phyloP scores from a whole-genome alignment of 2,329 filamentous ascomycete genomes.

The Cladophialophora exuberans region DNA sequence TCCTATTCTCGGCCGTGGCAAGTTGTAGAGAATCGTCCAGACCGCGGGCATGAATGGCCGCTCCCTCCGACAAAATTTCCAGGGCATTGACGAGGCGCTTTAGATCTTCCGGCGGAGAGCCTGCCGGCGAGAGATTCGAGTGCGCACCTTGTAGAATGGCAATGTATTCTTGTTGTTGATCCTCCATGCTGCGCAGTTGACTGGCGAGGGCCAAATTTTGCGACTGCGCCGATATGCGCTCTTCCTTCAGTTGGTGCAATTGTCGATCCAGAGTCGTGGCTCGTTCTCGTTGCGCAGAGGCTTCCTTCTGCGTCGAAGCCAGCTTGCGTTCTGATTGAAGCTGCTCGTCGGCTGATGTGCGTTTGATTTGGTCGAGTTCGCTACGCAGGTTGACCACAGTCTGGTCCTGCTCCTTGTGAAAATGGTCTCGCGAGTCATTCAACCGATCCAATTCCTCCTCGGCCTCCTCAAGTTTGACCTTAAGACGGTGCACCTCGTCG shows the following conservation, averaged over 20 bases:
- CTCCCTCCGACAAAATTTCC: slow-evolving; percentile 59
- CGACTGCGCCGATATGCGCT: slow-evolving; percentile 41
- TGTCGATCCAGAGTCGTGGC: slow-evolving; percentile 63
- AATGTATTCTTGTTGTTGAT: slow-evolving; percentile 56
- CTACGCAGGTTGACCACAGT: slow-evolving; percentile 69
- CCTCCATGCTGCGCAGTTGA: slow-evolving; percentile 56
- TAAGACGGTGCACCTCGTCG: slow-evolving; percentile 75
- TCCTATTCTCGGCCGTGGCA: slow-evolving; percentile 66
- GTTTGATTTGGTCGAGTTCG: slow-evolving; percentile 61
- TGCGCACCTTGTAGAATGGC: slow-evolving; percentile 63
- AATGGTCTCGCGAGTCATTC: slow-evolving; percentile 79
- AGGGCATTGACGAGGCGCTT: slow-evolving; percentile 64
- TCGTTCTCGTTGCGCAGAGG: slow-evolving; percentile 63
- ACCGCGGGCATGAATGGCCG: slow-evolving; percentile 63
- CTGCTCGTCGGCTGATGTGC: slow-evolving; percentile 46
- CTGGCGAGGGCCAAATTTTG: slow-evolving; percentile 54
- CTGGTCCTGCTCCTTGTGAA: slow-evolving; percentile 71
- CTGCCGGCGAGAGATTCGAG: slow-evolving; percentile 59
- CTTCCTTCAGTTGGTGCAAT: slow-evolving; percentile 59
- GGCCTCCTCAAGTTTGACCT: slow-evolving; percentile 78
- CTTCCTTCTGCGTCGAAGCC: slow-evolving; percentile 65
- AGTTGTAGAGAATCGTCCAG: slow-evolving; percentile 63
- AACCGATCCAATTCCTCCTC: slow-evolving; percentile 91
- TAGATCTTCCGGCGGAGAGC: slow-evolving; percentile 59
- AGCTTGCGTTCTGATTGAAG: slow-evolving; percentile 49